Percentiles rank a stretch among this genome's conserved stretches.
Conservation (phyloP, 345 rosid species). For the Populus nigra region DNA sequence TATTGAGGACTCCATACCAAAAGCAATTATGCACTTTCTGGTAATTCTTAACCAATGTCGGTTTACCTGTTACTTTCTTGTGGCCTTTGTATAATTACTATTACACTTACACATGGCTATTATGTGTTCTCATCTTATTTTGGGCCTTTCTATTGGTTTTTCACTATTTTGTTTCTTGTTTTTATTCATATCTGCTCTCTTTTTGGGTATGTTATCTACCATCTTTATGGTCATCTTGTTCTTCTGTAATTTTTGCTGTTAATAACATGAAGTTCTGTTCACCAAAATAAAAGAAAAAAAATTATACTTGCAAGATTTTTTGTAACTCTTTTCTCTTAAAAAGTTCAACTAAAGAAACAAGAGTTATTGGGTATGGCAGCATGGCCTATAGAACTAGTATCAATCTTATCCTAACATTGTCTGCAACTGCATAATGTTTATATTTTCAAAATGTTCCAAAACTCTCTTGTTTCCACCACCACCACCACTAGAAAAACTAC, state of each 20-base stretch:
- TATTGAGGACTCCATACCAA: slow-evolving; percentile 80
- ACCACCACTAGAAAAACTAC: too few species aligned
- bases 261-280: too few species aligned
- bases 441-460: not conserved
- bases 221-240: not conserved
- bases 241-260: not conserved
- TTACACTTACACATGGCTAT: not conserved
- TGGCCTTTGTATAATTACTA: not conserved
- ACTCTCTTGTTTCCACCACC: too few species aligned
- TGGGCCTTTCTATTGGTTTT: not conserved
- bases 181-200: not conserved
- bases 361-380: not conserved
- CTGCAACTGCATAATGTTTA: not conserved
- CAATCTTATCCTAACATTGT: not conserved
- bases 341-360: not conserved
- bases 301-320: too few species aligned
- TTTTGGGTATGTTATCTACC: not conserved
- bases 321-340: not conserved
- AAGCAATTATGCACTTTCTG: slow-evolving; percentile 98
- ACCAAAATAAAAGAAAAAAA: too few species aligned
- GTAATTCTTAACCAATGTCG: slow-evolving; percentile 31
- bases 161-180: too few species aligned
- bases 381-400: too few species aligned
- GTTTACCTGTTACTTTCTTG: not conserved
- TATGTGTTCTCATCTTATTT: too few species aligned